These are phyloP conservation scores for Cladosporium sp. DNA, from an alignment of 2,329 filamentous ascomycete genomes.

Conservation along the genomic window DNA sequence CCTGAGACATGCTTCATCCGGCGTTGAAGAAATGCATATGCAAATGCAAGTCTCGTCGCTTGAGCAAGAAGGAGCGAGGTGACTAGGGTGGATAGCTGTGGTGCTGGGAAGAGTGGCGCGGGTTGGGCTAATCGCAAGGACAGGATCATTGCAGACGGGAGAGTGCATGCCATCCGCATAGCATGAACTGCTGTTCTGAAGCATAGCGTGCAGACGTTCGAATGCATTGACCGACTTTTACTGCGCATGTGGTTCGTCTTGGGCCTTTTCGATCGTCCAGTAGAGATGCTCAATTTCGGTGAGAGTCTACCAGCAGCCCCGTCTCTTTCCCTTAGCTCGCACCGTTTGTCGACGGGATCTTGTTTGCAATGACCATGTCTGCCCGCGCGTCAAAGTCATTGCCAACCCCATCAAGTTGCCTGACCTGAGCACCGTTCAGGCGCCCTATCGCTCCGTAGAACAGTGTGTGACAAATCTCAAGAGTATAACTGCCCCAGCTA, in stretches of 20 bases:
- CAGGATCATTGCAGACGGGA: neutral
- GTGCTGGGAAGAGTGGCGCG: neutral
- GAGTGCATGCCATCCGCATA: neutral
- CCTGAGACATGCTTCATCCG: slow-evolving; percentile 4
- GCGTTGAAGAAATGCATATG: neutral
- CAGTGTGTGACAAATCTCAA: too few species aligned
- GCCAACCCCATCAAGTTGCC: too few species aligned
- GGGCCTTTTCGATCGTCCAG: too few species aligned
- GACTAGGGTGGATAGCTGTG: too few species aligned
- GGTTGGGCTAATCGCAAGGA: neutral
- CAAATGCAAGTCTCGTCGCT: neutral
- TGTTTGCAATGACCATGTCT: neutral
- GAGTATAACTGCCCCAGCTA: too few species aligned
- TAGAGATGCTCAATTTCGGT: too few species aligned
- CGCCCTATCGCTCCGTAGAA: too few species aligned
- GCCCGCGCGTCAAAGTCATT: neutral
- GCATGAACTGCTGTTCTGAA: slow-evolving; percentile 1
- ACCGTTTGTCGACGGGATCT: neutral
- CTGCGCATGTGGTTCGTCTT: too few species aligned
- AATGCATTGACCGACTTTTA: neutral
- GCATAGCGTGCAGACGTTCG: neutral
- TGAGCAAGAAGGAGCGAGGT: neutral
- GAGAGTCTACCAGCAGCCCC: too few species aligned
- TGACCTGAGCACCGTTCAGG: too few species aligned
- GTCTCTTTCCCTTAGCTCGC: neutral